Evolutionary conservation across 2,329 filamentous ascomycete species (phyloP), one percentile per base, ranked within the genome.

Genomic region (Ilyonectria destructans): DNA sequence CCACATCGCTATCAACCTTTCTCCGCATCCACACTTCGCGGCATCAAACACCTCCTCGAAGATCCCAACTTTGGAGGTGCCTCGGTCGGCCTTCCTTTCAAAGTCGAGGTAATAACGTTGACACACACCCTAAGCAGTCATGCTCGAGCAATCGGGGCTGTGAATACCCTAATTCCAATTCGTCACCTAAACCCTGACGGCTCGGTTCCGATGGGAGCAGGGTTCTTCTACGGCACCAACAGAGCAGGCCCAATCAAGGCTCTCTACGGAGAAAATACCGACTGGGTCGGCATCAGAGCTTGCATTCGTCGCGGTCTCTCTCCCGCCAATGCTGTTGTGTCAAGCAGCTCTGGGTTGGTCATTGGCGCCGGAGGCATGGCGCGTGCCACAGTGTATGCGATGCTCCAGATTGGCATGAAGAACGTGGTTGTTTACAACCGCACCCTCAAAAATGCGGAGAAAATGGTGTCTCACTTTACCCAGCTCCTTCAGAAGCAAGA

Each of bases 221-320:
- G 89, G 9, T 80, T 86, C 19, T 85, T 85, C 67, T 80, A 82
- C n/a, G 85, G 88, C 67, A 71, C 80, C 33, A 91, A 91, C 69
- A 86, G 89, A 49, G 86, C 90, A 1, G 92, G 92, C 0, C 88
- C 90, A 0, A 88, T 94, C 7, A 87, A 88, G 69, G 91, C 90
- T 0, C 83, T 95, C 0, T 93, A 94, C 69, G 93, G 92, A 1
- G 92, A 95, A 66, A 95, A 95, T 67, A 95, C 92, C 0, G 93
- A 95, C 78, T 95, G 93, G 91, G 92, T 94, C 37, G 93, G 93
- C 6, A 93, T 95, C 48, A 85, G 91, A 60, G 92, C 91, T 3
- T 94, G 92, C 75, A 88, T 95, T 48, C 87, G 90, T 6, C 86
- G 92, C 35, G 92, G 92, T 2, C 83, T 95, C 2, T 94, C 92